Conservation (phyloP, 306 rosid species). For the Geum urbanum region DNA sequence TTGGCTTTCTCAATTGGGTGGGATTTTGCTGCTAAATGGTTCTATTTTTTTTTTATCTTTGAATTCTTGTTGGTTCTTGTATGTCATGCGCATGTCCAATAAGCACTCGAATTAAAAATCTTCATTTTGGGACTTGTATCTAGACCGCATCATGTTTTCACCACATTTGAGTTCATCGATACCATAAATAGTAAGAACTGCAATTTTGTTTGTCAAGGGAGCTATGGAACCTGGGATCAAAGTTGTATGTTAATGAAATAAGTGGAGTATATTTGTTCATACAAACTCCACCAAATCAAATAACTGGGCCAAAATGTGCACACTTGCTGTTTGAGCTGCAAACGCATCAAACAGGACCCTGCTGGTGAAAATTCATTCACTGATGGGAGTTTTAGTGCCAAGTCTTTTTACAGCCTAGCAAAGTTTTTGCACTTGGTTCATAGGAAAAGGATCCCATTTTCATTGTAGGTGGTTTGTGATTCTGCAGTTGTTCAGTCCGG, state of each 20-base stretch:
- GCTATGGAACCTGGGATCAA: neutral
- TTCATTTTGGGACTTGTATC: neutral
- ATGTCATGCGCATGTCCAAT: neutral
- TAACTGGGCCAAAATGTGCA: neutral
- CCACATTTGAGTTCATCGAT: neutral
- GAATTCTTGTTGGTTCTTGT: neutral
- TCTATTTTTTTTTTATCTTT: neutral
- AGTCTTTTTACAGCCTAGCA: too few species aligned
- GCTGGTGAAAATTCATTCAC: neutral
- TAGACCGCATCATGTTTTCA: neutral
- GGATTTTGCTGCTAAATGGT: neutral
- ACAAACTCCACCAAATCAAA: neutral
- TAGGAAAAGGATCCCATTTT: too few species aligned
- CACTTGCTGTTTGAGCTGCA: neutral
- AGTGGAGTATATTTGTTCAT: neutral
- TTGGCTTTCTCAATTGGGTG: neutral
- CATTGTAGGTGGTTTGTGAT: neutral
- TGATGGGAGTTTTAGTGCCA: neutral
- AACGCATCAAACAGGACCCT: neutral
- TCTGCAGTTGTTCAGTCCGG: neutral
- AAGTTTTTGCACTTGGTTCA: too few species aligned
- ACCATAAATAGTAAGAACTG: neutral
- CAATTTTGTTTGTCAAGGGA: neutral
- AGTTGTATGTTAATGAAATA: neutral
- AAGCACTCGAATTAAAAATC: neutral